Conservation (phyloP, 169 alveolate species). For the Theileria annulata region DNA sequence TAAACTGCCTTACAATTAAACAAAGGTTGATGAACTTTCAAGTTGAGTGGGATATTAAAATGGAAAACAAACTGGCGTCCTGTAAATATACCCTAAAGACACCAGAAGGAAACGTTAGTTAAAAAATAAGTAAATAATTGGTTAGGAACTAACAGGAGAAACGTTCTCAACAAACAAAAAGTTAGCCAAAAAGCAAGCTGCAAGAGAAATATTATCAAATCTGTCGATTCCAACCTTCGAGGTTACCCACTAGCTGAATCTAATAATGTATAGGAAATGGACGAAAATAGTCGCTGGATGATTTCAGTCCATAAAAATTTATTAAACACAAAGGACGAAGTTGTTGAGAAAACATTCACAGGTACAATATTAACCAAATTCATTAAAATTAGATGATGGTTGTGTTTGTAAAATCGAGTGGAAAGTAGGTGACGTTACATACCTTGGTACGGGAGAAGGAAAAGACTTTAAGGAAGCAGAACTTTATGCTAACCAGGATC, state of each 20-base stretch:
- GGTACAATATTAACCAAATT: not conserved
- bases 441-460: slow-evolving; percentile 37
- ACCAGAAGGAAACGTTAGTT: slow-evolving; percentile 38
- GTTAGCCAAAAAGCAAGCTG: slow-evolving; percentile 51
- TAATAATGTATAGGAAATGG: slow-evolving; percentile 15
- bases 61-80: slow-evolving; percentile 23
- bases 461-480: slow-evolving; percentile 42
- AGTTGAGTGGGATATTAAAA: slow-evolving; percentile 26
- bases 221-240: slow-evolving; percentile 32
- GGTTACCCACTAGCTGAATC: not conserved
- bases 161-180: slow-evolving; percentile 41
- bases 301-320: slow-evolving; percentile 39
- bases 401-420: slow-evolving; percentile 35
- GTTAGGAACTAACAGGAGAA: slow-evolving; percentile 35
- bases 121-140: not conserved
- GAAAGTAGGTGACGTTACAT: slow-evolving; percentile 18
- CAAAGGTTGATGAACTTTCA: slow-evolving; percentile 25
- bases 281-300: slow-evolving; percentile 61
- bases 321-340: slow-evolving; percentile 15
- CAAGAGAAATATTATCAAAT: slow-evolving; percentile 26
- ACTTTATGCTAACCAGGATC: slow-evolving; percentile 53
- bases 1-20: slow-evolving; percentile 34
- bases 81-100: slow-evolving; percentile 31
- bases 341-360: slow-evolving; percentile 21
- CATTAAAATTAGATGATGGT: slow-evolving; percentile 15